These are phyloP conservation scores for Teunomyces stri DNA, from an alignment of 805 yeast genomes.

Conservation along the genomic window DNA sequence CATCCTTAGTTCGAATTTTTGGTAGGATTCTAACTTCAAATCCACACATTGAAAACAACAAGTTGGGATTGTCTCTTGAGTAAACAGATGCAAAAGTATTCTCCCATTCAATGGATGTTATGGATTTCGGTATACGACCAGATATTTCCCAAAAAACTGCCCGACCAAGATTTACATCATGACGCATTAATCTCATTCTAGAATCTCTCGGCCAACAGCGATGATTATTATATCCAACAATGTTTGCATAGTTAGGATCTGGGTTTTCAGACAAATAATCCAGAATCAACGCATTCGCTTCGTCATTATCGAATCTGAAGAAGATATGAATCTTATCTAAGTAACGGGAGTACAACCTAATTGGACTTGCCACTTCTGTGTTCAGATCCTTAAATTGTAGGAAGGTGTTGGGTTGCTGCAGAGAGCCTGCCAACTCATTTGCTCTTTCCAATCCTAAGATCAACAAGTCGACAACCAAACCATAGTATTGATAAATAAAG, in stretches of 20 bases:
- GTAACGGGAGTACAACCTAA: conserved; percentile 77
- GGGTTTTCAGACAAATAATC: conserved; percentile 82
- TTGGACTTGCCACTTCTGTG: conserved; percentile 69
- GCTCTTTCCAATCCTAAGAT: conserved; percentile 88
- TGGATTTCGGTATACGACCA: conserved; percentile 72
- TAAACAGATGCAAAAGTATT: conserved; percentile 83
- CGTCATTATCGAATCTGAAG: conserved; percentile 70
- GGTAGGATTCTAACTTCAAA: conserved; percentile 91
- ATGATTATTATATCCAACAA: conserved; percentile 81
- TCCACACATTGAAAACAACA: conserved; percentile 89
- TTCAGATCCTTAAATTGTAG: conserved; percentile 61
- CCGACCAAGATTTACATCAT: conserved; percentile 87
- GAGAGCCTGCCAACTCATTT: conserved; percentile 77
- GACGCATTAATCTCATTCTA: conserved; percentile 86
- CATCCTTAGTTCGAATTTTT: conserved; percentile 55
- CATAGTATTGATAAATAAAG: conserved; percentile 87
- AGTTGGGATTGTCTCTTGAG: conserved; percentile 84
- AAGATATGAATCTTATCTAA: conserved; percentile 78
- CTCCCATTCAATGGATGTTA: conserved; percentile 75
- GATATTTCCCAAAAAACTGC: conserved; percentile 91
- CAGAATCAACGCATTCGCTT: conserved; percentile 70
- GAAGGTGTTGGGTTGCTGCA: conserved; percentile 70
- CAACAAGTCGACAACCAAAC: conserved; percentile 76
- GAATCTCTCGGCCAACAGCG: conserved; percentile 94
- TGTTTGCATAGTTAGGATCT: conserved; percentile 87